Evolutionary conservation across 1,284 basidiomycete species (phyloP), one percentile per base, ranked within the genome.

Genomic region (Fomitopsis palustris): DNA sequence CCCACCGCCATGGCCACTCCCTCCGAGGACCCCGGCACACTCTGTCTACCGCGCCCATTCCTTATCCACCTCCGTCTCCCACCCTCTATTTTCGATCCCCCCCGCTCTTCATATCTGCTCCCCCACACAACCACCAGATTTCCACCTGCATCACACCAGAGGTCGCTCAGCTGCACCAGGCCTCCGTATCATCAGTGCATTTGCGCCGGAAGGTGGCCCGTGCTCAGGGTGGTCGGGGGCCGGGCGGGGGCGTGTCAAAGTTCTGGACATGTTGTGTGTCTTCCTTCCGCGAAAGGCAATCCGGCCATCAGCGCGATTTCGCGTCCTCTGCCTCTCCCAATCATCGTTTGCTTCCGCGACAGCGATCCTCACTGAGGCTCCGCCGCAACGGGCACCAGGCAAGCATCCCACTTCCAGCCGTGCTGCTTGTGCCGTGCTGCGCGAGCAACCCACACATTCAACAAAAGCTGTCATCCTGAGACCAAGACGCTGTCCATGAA

Each of bases 141-240:
- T 16, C 21, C 12, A 4, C 27, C 45, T n/a, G 3, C 17, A 12
- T 12, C 25, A 29, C 25, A 1, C 23, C 25, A n/a, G 6, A 16
- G 45, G 2, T 25, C 29, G n/a, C 27, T 29, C 12, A 12, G 19
- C 45, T 23, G 17, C 25, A 23, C 25, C 8, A 29, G 6, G n/a
- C 25, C 21, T 16, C 21, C 12, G 14, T n/a, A 19, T 16, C 31
- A 35, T 7, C 31, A 35, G n/a, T 29, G 31, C 49, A 52, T 23
- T 4, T 17, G 31, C 25, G 17, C 10, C 2, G 16, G 19, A n/a
- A 17, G 45, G 9, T 56, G 55, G 55, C 42, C 55, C 55, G 55
- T 56, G 55, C 55, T 35, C 45, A 45, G 21, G 45, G 55, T 56
- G 35, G 17, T 45, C 55, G 55, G 55, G 55, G 55, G 12, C 17